Base-by-base conservation (phyloP, 441 rosid species). In the Gossypium davidsonii region DNA sequence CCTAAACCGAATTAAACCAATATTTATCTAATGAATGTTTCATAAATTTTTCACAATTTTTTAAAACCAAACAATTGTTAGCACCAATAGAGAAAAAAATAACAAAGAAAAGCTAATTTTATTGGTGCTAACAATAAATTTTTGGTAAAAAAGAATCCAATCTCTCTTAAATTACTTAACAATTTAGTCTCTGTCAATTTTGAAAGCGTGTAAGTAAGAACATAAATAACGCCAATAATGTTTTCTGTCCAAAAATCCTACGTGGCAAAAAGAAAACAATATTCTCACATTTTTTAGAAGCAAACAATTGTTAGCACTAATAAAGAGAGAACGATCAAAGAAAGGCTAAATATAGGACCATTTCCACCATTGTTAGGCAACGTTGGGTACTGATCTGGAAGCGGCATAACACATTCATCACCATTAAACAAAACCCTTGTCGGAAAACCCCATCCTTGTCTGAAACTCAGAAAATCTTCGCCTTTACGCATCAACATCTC, bases 401-500 rank as follows among this genome's bases (percentile, higher is more conserved):
- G 84, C 9, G 98, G 98, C 97, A 94, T 91, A 2, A 90, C 97
- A 73, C 98, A 94, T 67, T 91, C 94, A 79, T 92, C 96, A 0
- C 98, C 98, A 72, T 92, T 86, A 68, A 92, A 94, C 42, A 81
- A 68, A 64, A 92, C 83, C 70, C 91, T 90, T 76, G 92, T 78
- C 0, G 98, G 99, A 15, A 94, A 91, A 39, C 79, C 88, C 98
- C 99, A 94, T 14, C 97, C 99, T 74, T 84, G 86, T 61, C 82
- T 77, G 57, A 94, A 89, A n/a, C 82, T 91, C 76, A 90, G 90
- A 7, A 68, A 57, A 7, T 64, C 84, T 3, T 77, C 23, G 34
- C 92, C 96, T 71, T 92, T 94, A 53, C 61, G 77, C 10, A 94
- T 73, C 71, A 94, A 73, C 20, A 94, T 74, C 80, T 94, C 98